Percentiles rank a stretch among this genome's conserved stretches.
Evolutionary conservation across 345 rosid species (phyloP).

Genomic region (Eucalyptus tenuipes): DNA sequence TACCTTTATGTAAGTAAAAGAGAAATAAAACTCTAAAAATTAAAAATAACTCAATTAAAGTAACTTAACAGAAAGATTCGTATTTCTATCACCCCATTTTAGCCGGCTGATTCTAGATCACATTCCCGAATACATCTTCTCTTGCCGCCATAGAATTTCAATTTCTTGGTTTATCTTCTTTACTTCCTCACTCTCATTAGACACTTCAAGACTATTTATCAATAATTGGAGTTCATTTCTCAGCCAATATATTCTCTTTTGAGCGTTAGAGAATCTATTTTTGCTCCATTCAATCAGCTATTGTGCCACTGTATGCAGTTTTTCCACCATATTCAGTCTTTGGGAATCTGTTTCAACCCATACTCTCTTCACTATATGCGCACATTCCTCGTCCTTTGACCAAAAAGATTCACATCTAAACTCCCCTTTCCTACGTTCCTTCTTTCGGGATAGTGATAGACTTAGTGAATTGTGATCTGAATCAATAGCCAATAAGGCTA

Average conservation of each 20-base stretch:
- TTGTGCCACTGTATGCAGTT: fast-evolving
- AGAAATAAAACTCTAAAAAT: too few relatives aligned
- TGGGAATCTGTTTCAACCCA: neutral
- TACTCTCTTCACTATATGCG: fast-evolving
- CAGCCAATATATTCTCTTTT: neutral
- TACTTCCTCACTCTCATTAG: neutral
- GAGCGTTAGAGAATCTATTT: neutral
- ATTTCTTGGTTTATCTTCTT: neutral
- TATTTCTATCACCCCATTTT: too few relatives aligned
- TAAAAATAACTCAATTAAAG: too few relatives aligned
- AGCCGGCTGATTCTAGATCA: fast-evolving
- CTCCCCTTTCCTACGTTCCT: fast-evolving
- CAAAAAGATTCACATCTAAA: neutral
- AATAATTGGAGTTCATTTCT: neutral
- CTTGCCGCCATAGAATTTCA: too few relatives aligned
- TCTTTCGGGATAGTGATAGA: too few relatives aligned
- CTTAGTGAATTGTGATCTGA: neutral
- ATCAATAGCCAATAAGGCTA: fast-evolving
- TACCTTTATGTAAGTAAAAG: too few relatives aligned
- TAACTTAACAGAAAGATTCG: neutral
- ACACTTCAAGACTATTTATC: neutral
- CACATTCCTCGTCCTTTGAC: fast-evolving
- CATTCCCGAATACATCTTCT: neutral
- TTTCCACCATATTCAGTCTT: neutral
- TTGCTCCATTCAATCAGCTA: fast-evolving